Percentiles rank a stretch among this genome's conserved stretches.
phyloP scores from a whole-genome alignment of 345 rosid species.

The Clausena lansium region DNA sequence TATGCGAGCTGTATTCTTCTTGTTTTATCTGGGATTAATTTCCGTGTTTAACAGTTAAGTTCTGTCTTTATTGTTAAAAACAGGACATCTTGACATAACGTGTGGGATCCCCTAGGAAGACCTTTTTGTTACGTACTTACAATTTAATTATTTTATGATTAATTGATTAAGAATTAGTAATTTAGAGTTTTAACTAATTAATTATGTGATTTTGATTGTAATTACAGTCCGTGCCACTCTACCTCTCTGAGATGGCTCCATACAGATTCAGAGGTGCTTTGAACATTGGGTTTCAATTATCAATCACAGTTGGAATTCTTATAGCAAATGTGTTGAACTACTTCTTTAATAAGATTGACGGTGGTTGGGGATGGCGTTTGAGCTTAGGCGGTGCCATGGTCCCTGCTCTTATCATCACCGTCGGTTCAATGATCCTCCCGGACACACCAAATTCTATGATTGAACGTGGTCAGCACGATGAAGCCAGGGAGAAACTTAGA shows the following conservation, averaged over 20 bases:
- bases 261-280: slow-evolving; percentile 89
- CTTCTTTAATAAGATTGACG: slow-evolving; percentile 76
- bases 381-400: slow-evolving; percentile 96
- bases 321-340: slow-evolving; percentile 78
- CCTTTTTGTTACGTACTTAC: not conserved
- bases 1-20: slow-evolving; percentile 8
- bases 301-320: slow-evolving; percentile 86
- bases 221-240: slow-evolving; percentile 89
- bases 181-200: not conserved
- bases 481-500: slow-evolving; percentile 58
- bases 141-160: not conserved
- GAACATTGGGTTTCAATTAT: slow-evolving; percentile 89
- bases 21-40: slow-evolving; percentile 4
- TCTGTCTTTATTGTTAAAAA: not conserved
- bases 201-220: slow-evolving; percentile 2
- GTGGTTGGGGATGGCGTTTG: slow-evolving; percentile 94
- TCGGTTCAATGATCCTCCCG: slow-evolving; percentile 80
- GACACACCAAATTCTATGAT: slow-evolving; percentile 97
- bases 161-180: not conserved
- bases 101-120: slow-evolving; percentile 22
- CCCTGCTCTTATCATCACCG: slow-evolving; percentile 81
- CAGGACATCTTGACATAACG: slow-evolving; percentile 17
- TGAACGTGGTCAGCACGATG: slow-evolving; percentile 65
- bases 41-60: not conserved
- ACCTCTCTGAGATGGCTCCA: slow-evolving; percentile 98